Conservation (phyloP, 176 grass and related monocot genomes). For the Musa troglodytarum region DNA sequence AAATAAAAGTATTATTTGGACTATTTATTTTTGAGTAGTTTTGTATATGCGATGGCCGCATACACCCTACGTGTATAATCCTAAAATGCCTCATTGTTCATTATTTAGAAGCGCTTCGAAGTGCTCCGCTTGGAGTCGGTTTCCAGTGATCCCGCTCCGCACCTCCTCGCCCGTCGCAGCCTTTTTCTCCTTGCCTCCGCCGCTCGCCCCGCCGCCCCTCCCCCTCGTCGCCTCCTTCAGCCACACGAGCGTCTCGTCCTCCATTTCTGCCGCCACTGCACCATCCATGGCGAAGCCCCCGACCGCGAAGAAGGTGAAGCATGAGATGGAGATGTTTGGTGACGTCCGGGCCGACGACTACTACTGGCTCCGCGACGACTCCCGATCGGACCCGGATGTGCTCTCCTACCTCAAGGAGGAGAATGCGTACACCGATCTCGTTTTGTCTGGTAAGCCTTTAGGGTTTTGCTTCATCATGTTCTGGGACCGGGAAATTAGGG, state of each 20-base stretch:
- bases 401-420: constrained; percentile 65
- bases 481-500: too few relatives aligned
- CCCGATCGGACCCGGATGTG: constrained; percentile 51
- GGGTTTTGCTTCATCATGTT: background rate
- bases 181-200: constrained; percentile 1
- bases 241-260: constrained; percentile 4
- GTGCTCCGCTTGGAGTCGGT: too few relatives aligned
- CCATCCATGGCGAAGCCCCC: constrained; percentile 31
- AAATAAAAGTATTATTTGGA: too few relatives aligned
- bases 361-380: constrained; percentile 93
- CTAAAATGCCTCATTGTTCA: too few relatives aligned
- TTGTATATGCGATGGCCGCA: too few relatives aligned
- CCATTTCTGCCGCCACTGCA: constrained; percentile 13
- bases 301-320: constrained; percentile 52
- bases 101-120: too few relatives aligned
- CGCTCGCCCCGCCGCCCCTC: background rate
- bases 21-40: too few relatives aligned
- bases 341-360: constrained; percentile 73
- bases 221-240: background rate
- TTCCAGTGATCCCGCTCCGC: too few relatives aligned
- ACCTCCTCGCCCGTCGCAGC: background rate
- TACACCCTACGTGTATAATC: too few relatives aligned
- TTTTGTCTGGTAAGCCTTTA: constrained; percentile 47
- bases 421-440: constrained; percentile 52
- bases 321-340: constrained; percentile 51